Percentiles rank a stretch among this genome's conserved stretches.
phyloP scores from a whole-genome alignment of 75 land plant genomes.

The Cunninghamia lanceolata region DNA sequence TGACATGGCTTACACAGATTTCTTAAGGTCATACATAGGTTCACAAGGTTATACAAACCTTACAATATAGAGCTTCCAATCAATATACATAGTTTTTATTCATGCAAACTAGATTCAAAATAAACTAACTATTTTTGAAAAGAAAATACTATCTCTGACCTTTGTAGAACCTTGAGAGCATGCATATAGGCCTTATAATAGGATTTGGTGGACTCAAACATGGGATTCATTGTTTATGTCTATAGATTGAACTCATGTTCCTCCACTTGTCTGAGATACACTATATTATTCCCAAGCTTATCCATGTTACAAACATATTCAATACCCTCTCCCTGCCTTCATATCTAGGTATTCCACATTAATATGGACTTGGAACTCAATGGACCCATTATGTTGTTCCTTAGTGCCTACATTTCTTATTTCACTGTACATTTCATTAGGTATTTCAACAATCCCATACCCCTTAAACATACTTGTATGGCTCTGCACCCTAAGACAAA shows the following conservation, averaged over 20 bases:
- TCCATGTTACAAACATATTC: not conserved
- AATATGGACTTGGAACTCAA: not conserved
- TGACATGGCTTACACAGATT: too few relatives aligned
- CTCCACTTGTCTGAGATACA: not conserved
- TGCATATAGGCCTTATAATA: constrained; percentile 27
- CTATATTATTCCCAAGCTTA: not conserved
- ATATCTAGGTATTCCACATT: not conserved
- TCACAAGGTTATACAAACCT: too few relatives aligned
- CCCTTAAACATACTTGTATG: too few relatives aligned
- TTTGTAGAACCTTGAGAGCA: constrained; percentile 13
- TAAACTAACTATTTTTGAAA: constrained; percentile 7
- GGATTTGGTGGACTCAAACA: constrained; percentile 19
- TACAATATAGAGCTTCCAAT: too few relatives aligned
- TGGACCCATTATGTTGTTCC: not conserved
- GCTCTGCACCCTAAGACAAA: too few relatives aligned
- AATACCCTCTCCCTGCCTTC: not conserved
- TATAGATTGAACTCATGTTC: not conserved
- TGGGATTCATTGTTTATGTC: not conserved
- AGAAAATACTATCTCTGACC: constrained; percentile 10
- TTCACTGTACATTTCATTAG: too few relatives aligned
- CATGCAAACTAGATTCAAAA: constrained; percentile 10
- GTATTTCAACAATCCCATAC: too few relatives aligned
- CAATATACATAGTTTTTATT: not conserved
- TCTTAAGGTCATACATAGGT: too few relatives aligned
- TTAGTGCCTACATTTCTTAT: too few relatives aligned